Evolutionary conservation across 2,329 filamentous ascomycete species (phyloP), one percentile per base, ranked within the genome.

Genomic region (Fusarium floridanum): DNA sequence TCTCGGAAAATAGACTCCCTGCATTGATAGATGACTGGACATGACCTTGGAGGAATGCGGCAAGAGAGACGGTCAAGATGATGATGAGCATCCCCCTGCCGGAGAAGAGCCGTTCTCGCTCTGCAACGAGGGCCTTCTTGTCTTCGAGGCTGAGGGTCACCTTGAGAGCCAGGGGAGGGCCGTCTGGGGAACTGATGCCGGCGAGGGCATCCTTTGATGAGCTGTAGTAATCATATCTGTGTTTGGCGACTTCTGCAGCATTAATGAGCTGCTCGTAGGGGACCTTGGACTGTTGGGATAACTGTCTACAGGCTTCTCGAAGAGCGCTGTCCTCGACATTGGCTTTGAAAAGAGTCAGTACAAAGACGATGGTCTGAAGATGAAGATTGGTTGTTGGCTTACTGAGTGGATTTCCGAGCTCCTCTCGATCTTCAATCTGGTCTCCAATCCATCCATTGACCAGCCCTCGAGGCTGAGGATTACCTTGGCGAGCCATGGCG

Each of bases 41-140:
- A 24, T 83, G 83, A 12, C 84, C 84, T 63, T 86, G 84, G 0
- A 86, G 77, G 37, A 86, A 85, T 0, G 84, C 84, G 2, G 84
- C 83, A 0, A 85, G 79, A 1, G 83, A 83, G 5, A 86, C 84
- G 4, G 83, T 84, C 50, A 39, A 64, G 27, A 77, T 77, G 11
- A 77, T 64, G 29, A 66, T 55, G 16, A 72, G 62, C 66, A 77
- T 77, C 4, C 75, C 75, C 4, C 66, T 37, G 34, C 76, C 64
- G 4, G 64, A 68, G 20, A 73, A 71, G 0, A 84, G 75, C 1
- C 79, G 77, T 60, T 86, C 83, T 36, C 80, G 81, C 71, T 75
- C 66, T n/a, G 43, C 67, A 9, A 71, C 27, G 0, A 70, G 60
- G 11, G 60, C 57, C 3, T 61, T 53, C 20, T 66, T 76, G 27